A percentile compares a stretch with the other conserved stretches of the same genome.
Conservation (phyloP, 495 filamentous ascomycete genomes). For the Pseudoneurospora amorphoporcata region DNA sequence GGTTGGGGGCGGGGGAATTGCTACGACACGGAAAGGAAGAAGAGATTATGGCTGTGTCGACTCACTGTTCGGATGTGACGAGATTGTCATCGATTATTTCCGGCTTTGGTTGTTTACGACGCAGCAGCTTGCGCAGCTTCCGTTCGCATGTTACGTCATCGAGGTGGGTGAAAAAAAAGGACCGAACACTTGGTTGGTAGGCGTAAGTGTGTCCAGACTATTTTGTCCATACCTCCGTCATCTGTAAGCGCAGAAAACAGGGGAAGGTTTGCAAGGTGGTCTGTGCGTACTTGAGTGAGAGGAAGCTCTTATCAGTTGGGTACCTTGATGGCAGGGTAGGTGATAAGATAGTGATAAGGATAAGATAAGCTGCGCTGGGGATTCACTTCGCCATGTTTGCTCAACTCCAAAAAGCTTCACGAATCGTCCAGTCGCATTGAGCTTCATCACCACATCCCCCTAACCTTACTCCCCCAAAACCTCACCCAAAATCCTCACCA, state of each 20-base stretch:
- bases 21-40: background rate
- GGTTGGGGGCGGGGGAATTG: background rate
- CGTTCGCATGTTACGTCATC: background rate
- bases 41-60: background rate
- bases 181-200: no score
- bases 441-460: no score
- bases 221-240: no score
- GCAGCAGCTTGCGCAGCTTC: background rate
- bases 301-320: background rate
- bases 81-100: background rate
- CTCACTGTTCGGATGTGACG: background rate
- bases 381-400: background rate
- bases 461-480: background rate
- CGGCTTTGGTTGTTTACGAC: background rate
- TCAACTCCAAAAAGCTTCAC: no score
- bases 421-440: no score
- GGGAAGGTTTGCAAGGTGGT: background rate
- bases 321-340: background rate
- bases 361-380: background rate
- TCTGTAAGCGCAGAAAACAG: background rate
- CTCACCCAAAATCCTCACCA: background rate
- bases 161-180: no score
- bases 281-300: background rate
- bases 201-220: no score
- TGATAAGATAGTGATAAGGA: background rate